Evolutionary conservation across 805 yeast genomes (phyloP).

Genomic region (Diddensiella transvaalensis): DNA sequence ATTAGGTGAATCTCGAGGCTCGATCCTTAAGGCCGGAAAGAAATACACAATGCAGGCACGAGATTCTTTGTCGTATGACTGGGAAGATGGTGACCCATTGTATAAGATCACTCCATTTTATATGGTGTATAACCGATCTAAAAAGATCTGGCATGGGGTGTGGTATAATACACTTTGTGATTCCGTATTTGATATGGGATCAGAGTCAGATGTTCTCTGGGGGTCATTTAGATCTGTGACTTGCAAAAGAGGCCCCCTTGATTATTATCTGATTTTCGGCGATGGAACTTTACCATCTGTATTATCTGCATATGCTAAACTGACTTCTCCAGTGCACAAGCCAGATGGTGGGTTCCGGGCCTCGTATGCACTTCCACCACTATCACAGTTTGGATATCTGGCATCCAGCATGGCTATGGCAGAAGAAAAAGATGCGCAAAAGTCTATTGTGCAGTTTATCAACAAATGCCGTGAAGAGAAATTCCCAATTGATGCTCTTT

Average conservation of each 20-base stretch:
- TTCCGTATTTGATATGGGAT: constrained; percentile 14
- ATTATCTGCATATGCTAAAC: constrained; percentile 3
- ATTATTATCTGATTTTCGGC: constrained; percentile 12
- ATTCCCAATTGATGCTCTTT: constrained; percentile 14
- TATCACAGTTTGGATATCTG: constrained; percentile 14
- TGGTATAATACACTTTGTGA: constrained; percentile 14
- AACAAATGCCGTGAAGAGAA: constrained; percentile 3
- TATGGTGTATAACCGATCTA: constrained; percentile 9
- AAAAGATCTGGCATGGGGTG: constrained; percentile 10
- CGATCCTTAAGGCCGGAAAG: constrained; percentile 11
- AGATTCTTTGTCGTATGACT: constrained; percentile 14
- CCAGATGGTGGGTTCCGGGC: neutral
- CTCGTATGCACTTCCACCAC: constrained; percentile 11
- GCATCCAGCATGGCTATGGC: constrained; percentile 16
- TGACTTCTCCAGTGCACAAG: constrained; percentile 6
- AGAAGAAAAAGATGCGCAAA: constrained; percentile 11
- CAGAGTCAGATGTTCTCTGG: constrained; percentile 13
- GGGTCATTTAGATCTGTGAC: constrained; percentile 10
- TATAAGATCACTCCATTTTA: constrained; percentile 14
- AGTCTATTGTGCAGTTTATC: constrained; percentile 7
- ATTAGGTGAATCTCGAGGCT: constrained; percentile 13
- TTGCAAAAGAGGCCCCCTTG: constrained; percentile 12
- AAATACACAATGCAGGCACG: constrained; percentile 12
- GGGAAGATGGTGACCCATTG: constrained; percentile 18
- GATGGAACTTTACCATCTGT: constrained; percentile 13